Evolutionary conservation across 129 eudicot species (phyloP), one percentile per base, ranked within the genome.

Genomic region (Centaurea solstitialis): DNA sequence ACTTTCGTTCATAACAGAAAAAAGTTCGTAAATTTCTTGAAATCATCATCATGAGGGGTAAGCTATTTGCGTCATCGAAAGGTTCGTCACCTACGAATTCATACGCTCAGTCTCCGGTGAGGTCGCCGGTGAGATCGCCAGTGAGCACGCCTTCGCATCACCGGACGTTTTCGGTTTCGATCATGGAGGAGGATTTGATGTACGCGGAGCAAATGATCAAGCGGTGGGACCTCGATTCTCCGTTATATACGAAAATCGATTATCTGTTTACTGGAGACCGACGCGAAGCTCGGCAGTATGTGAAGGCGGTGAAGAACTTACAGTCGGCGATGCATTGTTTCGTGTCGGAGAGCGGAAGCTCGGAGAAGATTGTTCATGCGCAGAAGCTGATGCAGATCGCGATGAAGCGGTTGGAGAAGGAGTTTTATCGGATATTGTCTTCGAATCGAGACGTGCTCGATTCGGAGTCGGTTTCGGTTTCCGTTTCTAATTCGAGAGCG

Each of bases 331-430:
- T 96, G 92, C 91, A 88, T 45, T 86, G 67, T 28, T 80, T 91
- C 22, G 79, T 85, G 3, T 73, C 90, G 7, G 88, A 82, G 18
- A 71, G 68, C 20, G 76, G 93, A 0, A 76, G 84, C 79, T 84
- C 94, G 0, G 82, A 88, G 0, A 71, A 76, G 62, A 85, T 91
- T 24, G 35, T 82, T n/a, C 79, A 80, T 22, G 89, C 91, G 11
- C 98, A 96, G 70, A 84, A 86, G 66, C 41, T 93, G 68, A 91
- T 96, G 91, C 91, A 86, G 33, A 57, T 84, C 0, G 95, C 97
- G 9, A 96, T 91, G 91, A 96, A 88, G 86, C 83, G 97, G 26
- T 76, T 96, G 13, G 87, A 90, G 80, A 87, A 81, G 65, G 99
- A 96, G 76, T 93, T 96, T 47, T 85, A 86, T 59, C 70, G 76